These are phyloP conservation scores for Cryptomeria japonica DNA, from an alignment of 75 land plant species.

Conservation along the genomic window DNA sequence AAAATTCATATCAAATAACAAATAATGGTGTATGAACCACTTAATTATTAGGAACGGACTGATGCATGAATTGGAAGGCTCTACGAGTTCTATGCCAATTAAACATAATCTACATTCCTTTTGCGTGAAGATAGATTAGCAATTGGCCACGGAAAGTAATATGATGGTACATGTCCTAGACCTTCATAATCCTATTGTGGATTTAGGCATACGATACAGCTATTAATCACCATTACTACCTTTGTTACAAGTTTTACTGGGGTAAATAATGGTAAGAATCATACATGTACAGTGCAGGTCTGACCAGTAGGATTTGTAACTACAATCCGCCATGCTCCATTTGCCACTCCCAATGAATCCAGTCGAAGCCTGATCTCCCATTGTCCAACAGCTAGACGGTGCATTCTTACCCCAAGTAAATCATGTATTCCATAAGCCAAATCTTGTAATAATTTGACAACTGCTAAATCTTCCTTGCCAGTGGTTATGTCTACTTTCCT, in stretches of 20 bases:
- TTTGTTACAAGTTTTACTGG: slow-evolving; percentile 2
- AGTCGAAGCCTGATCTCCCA: slow-evolving; percentile 96
- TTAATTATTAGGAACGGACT: neutral
- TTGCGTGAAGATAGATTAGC: neutral
- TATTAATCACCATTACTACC: neutral
- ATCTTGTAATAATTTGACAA: slow-evolving; percentile 55
- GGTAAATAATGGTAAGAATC: slow-evolving; percentile 6
- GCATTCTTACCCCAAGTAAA: slow-evolving; percentile 88
- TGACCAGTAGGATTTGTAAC: slow-evolving; percentile 94
- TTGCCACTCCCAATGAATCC: slow-evolving; percentile 49
- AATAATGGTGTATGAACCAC: neutral
- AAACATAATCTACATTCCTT: neutral
- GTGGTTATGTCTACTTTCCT: slow-evolving; percentile 41
- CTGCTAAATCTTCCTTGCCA: slow-evolving; percentile 40
- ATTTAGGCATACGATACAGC: slow-evolving; percentile 1
- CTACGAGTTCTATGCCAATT: neutral
- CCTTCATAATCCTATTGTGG: neutral
- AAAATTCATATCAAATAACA: neutral
- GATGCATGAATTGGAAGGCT: neutral
- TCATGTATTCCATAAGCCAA: slow-evolving; percentile 65
- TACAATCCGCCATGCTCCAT: slow-evolving; percentile 96
- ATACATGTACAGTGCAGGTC: slow-evolving; percentile 92
- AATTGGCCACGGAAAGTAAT: neutral
- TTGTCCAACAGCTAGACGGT: slow-evolving; percentile 80
- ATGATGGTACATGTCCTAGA: neutral